Percentiles rank a stretch among this genome's conserved stretches.
Conservation (phyloP, 768 basidiomycete genomes). For the Galerina sulciceps region DNA sequence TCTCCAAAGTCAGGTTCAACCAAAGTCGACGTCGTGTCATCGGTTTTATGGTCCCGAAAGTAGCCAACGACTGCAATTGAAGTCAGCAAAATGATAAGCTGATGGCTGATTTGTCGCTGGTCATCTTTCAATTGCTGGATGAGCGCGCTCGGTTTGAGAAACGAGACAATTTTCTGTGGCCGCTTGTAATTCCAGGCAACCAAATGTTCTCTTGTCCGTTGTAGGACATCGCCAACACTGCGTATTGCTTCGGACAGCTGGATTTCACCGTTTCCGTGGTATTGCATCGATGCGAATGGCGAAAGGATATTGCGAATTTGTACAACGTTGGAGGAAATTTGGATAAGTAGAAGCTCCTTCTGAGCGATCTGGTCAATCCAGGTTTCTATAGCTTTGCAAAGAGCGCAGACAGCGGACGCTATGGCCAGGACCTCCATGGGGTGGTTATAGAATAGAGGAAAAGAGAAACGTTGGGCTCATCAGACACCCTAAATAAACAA, state of each 20-base stretch:
- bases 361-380: constrained; percentile 20
- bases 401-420: constrained; percentile 13
- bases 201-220: constrained; percentile 23
- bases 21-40: neutral
- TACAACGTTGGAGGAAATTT: constrained; percentile 19
- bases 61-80: constrained; percentile 16
- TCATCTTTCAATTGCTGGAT: constrained; percentile 26
- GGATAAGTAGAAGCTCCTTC: constrained; percentile 16
- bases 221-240: constrained; percentile 23
- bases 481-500: too few species aligned
- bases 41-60: constrained; percentile 11
- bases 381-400: constrained; percentile 14
- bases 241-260: constrained; percentile 16
- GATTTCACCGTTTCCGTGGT: neutral
- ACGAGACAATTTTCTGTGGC: constrained; percentile 16
- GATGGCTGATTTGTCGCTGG: constrained; percentile 23
- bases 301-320: constrained; percentile 21
- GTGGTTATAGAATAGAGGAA: neutral
- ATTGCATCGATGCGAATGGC: constrained; percentile 8
- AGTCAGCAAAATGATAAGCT: constrained; percentile 25
- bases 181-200: constrained; percentile 17
- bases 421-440: constrained; percentile 19
- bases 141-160: constrained; percentile 22
- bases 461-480: neutral
- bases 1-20: neutral